These are phyloP conservation scores for Raphidocelis subcapitata DNA, from an alignment of 139 green algal genomes.

Conservation along the genomic window DNA sequence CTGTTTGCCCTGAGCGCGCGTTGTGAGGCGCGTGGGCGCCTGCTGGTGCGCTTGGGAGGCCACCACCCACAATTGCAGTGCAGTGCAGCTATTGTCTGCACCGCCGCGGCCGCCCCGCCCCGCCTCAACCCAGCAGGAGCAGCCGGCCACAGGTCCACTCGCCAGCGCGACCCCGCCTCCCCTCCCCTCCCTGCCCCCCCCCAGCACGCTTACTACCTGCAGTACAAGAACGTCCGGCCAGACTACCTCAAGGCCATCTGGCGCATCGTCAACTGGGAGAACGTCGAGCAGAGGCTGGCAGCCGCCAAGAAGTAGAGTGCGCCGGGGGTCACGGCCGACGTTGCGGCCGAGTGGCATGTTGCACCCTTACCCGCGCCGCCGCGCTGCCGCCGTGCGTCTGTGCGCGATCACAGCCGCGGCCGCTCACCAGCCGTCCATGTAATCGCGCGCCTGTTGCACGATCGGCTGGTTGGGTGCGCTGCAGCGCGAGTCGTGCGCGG, in stretches of 20 bases:
- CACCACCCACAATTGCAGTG: too few relatives aligned
- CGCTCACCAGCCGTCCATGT: too few relatives aligned
- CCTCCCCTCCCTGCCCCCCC: conserved; percentile 14
- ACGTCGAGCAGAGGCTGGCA: conserved; percentile 72
- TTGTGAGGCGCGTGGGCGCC: too few relatives aligned
- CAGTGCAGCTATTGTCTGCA: too few relatives aligned
- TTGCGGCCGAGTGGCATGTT: not conserved
- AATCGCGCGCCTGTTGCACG: too few relatives aligned
- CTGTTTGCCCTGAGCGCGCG: too few relatives aligned
- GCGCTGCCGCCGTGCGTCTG: not conserved
- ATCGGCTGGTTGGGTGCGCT: not conserved
- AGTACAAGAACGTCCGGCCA: conserved; percentile 97
- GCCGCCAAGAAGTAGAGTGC: conserved; percentile 63
- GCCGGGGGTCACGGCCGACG: not conserved
- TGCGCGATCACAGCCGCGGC: not conserved
- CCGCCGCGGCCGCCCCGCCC: too few relatives aligned
- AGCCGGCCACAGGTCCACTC: too few relatives aligned
- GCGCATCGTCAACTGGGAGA: conserved; percentile 97
- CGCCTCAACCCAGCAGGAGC: too few relatives aligned
- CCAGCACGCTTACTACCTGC: conserved; percentile 54
- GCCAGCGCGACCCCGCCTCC: not conserved
- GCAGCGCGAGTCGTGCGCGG: not conserved
- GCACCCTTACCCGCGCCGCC: not conserved
- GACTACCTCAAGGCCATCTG: conserved; percentile 97
- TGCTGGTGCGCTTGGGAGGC: too few relatives aligned